Evolutionary conservation across 2,329 filamentous ascomycete genomes (phyloP), one percentile per base, ranked within the genome.

Genomic region (Seiridium cupressi): DNA sequence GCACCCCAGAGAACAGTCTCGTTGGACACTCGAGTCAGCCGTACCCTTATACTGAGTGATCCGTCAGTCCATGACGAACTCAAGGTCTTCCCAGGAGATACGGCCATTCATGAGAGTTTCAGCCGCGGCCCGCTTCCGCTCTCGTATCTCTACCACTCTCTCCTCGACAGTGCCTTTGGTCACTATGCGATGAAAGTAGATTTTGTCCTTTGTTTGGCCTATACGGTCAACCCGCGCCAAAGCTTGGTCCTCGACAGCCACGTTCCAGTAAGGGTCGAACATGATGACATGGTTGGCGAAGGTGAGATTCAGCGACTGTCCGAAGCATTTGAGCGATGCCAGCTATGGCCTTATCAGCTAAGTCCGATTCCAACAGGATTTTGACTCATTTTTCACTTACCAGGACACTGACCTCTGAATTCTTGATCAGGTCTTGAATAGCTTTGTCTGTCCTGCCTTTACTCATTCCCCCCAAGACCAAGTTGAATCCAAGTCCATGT

Each of bases 191-290:
- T 84, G 79, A 60, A 90, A 81, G 9, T 84, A 75, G 0, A 88
- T 87, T 40, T 84, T 75, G 18, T 26, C 18, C 47, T 87, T 83
- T 0, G 68, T 62, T 63, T 94, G 90, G 0, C 89, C 89, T 2
- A 88, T 85, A 4, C 90, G 81, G 65, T 83, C 84, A 0, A 91
- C 83, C 0, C 90, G 82, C 1, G 75, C 75, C 44, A 81, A 81
- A 0, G 84, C 87, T 66, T 92, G 89, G n/a, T 85, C 75, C 64
- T 92, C 87, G 0, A 79, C 71, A 0, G 80, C 76, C 1, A 72
- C 72, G 60, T 91, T 91, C 85, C 85, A 92, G 83, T 84, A 87
- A 0, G 77, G 72, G 38, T 88, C 84, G 0, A 84, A 56, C 0
- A 83, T 72, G 26, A 87, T 84, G 31, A 85, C 81, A 3, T 83